A percentile compares a stretch with the other conserved stretches of the same genome.
phyloP scores from a whole-genome alignment of 768 basidiomycete species.

The Serendipita sp. region DNA sequence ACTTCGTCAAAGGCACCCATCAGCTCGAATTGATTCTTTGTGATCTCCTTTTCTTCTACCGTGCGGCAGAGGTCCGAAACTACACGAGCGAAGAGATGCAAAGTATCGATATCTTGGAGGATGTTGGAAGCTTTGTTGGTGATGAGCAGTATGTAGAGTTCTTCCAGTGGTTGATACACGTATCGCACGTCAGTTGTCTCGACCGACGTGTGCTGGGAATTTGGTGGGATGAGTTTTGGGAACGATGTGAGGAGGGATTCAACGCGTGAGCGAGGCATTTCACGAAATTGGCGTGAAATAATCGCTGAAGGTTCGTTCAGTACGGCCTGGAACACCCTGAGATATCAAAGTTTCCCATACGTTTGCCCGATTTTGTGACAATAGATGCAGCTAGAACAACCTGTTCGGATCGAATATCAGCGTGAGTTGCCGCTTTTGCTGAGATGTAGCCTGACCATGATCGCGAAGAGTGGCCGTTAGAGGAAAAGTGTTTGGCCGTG shows the following conservation, averaged over 20 bases:
- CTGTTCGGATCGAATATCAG: conserved; percentile 24
- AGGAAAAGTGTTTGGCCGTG: neutral
- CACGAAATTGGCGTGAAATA: conserved; percentile 89
- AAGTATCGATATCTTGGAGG: conserved; percentile 91
- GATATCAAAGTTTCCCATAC: conserved; percentile 29
- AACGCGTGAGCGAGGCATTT: conserved; percentile 81
- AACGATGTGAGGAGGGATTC: conserved; percentile 94
- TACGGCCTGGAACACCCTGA: neutral
- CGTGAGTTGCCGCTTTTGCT: neutral
- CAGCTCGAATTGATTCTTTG: conserved; percentile 82
- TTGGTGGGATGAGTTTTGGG: conserved; percentile 90
- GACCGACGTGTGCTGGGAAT: conserved; percentile 91
- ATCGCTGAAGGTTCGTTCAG: conserved; percentile 41
- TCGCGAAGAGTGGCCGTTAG: neutral
- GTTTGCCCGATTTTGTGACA: conserved; percentile 89
- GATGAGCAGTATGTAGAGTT: conserved; percentile 92
- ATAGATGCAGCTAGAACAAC: conserved; percentile 89
- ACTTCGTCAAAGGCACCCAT: conserved; percentile 95
- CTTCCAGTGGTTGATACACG: conserved; percentile 92
- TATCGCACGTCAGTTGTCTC: conserved; percentile 91
- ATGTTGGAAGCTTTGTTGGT: conserved; percentile 99
- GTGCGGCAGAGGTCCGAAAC: conserved; percentile 82
- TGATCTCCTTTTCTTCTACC: conserved; percentile 78
- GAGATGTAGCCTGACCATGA: neutral
- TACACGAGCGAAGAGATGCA: conserved; percentile 85